Base-by-base conservation (phyloP, 345 rosid genomes). In the Clausena lansium region DNA sequence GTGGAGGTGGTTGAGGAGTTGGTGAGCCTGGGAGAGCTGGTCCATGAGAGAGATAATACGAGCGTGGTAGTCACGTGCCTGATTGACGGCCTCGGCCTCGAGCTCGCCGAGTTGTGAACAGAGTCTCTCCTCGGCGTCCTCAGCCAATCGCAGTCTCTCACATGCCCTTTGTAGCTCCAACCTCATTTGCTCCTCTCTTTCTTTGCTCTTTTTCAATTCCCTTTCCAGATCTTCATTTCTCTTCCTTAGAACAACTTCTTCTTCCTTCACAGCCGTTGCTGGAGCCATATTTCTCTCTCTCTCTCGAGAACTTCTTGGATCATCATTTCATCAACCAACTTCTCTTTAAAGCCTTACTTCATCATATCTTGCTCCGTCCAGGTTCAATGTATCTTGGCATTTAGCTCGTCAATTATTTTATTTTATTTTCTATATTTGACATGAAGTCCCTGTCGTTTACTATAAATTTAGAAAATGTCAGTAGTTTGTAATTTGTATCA, bases 81-180 rank as follows among this genome's bases (percentile, higher is more conserved):
- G 90, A 52, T 81, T 74, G 45, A 90, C 84, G 32, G 95, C 88
- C 84, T 94, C 98, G 0, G 97, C 98, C 84, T 94, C 98, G 4
- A 94, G 89, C 82, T 94, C 97, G 0, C 98, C 97, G 0, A 94
- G 90, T 89, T 93, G 95, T 7, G 89, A 79, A 83, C 97, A 93
- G 59, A 94, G 92, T 79, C 90, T 81, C 85, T 93, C 97, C 88
- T 92, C 98, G 0, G 87, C 98, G 33, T 92, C 97, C 80, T 92
- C 98, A 4, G 91, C 94, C 77, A 91, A 88, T 38, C 91, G 76
- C 1, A 94, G 81, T 75, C 94, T 77, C 70, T 89, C 84, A 88
- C 83, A 83, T 0, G 86, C 36, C 79, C 72, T 84, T 62, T 74
- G 74, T 28, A 93, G 85, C 89, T 91, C 96, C 70, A 32, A 62